phyloP scores from a whole-genome alignment of 2,329 filamentous ascomycete species.

The Cladosporium sp. region DNA sequence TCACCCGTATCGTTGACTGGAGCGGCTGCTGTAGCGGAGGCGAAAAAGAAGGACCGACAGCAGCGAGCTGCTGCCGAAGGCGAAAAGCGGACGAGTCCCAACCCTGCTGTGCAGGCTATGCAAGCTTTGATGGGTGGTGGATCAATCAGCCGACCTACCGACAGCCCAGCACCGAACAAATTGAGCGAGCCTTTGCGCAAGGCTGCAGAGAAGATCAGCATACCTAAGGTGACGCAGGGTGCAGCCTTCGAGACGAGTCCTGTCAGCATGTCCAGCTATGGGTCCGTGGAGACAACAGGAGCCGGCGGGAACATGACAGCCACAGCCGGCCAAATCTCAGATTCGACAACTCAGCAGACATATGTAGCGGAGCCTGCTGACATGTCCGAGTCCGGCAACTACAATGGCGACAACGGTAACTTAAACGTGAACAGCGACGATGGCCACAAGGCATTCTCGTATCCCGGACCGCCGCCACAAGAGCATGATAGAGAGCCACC shows the following conservation, averaged over 20 bases:
- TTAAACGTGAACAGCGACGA: slow-evolving; percentile 26
- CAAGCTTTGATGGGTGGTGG: slow-evolving; percentile 41
- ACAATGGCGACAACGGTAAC: slow-evolving; percentile 18
- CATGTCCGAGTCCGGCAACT: slow-evolving; percentile 36
- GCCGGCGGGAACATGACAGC: slow-evolving; percentile 37
- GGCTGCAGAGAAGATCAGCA: slow-evolving; percentile 46
- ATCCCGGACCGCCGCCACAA: slow-evolving; percentile 54
- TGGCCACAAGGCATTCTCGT: slow-evolving; percentile 57
- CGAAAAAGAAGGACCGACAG: slow-evolving; percentile 41
- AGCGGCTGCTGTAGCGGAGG: slow-evolving; percentile 45
- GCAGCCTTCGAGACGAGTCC: slow-evolving; percentile 50
- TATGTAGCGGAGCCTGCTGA: slow-evolving; percentile 33
- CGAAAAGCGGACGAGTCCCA: slow-evolving; percentile 43
- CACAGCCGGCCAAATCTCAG: slow-evolving; percentile 48
- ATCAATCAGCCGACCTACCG: slow-evolving; percentile 40
- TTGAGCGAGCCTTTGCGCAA: slow-evolving; percentile 47
- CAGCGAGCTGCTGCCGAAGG: slow-evolving; percentile 16
- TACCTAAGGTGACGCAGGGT: slow-evolving; percentile 41
- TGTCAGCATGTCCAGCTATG: slow-evolving; percentile 52
- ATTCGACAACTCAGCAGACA: slow-evolving; percentile 33
- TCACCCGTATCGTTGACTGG: slow-evolving; percentile 37
- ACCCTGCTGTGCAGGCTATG: slow-evolving; percentile 42
- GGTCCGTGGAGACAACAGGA: slow-evolving; percentile 45
- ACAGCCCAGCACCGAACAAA: slow-evolving; percentile 41
- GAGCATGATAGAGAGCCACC: slow-evolving; percentile 47